Evolutionary conservation across 345 rosid genomes (phyloP).

Genomic region (Populus deltoides): DNA sequence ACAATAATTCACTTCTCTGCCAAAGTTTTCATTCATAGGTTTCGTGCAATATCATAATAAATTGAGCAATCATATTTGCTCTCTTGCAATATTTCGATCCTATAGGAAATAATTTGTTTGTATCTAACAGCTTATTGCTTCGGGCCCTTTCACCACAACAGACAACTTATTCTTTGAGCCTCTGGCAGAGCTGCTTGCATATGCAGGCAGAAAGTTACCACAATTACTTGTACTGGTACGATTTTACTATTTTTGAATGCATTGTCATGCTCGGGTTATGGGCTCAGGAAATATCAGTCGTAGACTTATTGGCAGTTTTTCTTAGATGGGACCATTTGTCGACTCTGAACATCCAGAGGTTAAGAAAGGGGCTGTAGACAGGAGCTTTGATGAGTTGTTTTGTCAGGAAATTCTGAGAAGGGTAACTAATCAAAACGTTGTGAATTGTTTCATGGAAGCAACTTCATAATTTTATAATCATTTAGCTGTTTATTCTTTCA

Average conservation of each 20-base stretch:
- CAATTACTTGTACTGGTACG: conserved; percentile 78
- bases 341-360: conserved; percentile 88
- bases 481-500: conserved; percentile 26
- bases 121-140: conserved; percentile 64
- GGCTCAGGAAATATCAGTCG: conserved; percentile 1
- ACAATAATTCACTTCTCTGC: background rate
- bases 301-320: conserved; percentile 18
- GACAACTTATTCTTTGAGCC: conserved; percentile 91
- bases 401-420: conserved; percentile 53
- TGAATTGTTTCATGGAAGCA: conserved; percentile 5
- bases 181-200: conserved; percentile 70
- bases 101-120: background rate
- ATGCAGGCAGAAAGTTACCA: conserved; percentile 75
- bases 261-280: background rate
- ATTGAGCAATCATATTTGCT: background rate
- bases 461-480: background rate
- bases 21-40: background rate
- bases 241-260: background rate
- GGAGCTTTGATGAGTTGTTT: conserved; percentile 67
- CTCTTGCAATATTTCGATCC: conserved; percentile 8
- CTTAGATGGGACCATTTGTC: conserved; percentile 87
- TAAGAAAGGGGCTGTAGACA: conserved; percentile 57
- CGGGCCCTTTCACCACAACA: conserved; percentile 85
- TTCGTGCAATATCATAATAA: background rate
- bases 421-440: conserved; percentile 41